A percentile compares a stretch with the other conserved stretches of the same genome.
Evolutionary conservation across 2,329 filamentous ascomycete species (phyloP).

Genomic region (Apiospora koreana): DNA sequence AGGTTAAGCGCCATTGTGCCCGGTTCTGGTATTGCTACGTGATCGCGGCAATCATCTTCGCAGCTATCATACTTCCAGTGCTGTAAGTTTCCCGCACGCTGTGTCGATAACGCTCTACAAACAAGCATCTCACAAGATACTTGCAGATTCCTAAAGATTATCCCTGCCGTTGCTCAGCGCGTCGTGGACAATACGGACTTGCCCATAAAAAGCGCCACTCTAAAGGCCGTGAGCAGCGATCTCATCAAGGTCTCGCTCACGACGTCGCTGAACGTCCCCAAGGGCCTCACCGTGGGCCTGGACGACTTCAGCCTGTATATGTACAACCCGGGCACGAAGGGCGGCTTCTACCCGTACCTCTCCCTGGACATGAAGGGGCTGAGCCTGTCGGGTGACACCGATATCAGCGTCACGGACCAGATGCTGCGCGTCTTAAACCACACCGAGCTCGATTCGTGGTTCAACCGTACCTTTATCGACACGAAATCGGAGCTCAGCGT

Average conservation of each 20-base stretch:
- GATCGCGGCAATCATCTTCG: constrained; percentile 34
- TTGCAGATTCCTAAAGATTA: constrained; percentile 37
- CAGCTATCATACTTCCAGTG: constrained; percentile 40
- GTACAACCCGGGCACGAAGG: constrained; percentile 31
- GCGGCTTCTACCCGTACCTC: constrained; percentile 30
- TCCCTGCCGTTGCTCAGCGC: constrained; percentile 41
- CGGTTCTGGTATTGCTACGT: constrained; percentile 40
- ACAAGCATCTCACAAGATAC: not conserved
- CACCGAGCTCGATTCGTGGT: constrained; percentile 17
- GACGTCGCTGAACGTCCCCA: constrained; percentile 37
- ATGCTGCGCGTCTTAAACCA: constrained; percentile 16
- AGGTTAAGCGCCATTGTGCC: constrained; percentile 34
- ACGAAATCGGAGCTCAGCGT: constrained; percentile 16
- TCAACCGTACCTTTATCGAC: constrained; percentile 12
- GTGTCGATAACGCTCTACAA: not conserved
- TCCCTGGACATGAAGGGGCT: constrained; percentile 25
- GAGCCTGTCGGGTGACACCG: constrained; percentile 34
- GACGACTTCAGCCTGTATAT: constrained; percentile 34
- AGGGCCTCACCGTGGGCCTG: constrained; percentile 36
- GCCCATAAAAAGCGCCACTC: constrained; percentile 34
- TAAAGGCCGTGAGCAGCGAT: constrained; percentile 35
- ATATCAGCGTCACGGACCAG: constrained; percentile 18
- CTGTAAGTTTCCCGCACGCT: constrained; percentile 30
- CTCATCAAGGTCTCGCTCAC: constrained; percentile 34
- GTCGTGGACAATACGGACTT: constrained; percentile 38